A percentile compares a stretch with the other conserved stretches of the same genome.
Conservation (phyloP, 352 stramenopile genomes). For the Pythium coloratum region DNA sequence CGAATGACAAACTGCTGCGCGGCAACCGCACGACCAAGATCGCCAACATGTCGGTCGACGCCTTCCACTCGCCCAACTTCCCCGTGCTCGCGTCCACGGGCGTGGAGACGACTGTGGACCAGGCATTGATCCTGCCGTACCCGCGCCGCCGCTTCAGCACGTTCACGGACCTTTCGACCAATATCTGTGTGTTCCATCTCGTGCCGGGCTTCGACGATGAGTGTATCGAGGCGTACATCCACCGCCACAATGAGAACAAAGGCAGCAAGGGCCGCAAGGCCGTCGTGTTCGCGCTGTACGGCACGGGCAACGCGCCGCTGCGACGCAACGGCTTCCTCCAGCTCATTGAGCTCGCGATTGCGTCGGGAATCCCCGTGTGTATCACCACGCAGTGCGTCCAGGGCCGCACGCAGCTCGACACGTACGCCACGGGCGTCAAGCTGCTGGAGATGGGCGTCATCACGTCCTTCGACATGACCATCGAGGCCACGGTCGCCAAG, state of each 20-base stretch:
- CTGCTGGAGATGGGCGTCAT: constrained; percentile 93
- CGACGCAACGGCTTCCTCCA: constrained; percentile 88
- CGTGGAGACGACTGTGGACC: constrained; percentile 91
- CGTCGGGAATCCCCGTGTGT: constrained; percentile 88
- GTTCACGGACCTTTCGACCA: constrained; percentile 90
- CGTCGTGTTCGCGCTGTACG: constrained; percentile 94
- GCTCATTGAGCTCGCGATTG: constrained; percentile 77
- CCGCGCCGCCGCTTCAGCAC: constrained; percentile 86
- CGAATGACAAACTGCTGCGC: constrained; percentile 94
- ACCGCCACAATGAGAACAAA: constrained; percentile 52
- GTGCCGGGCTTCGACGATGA: constrained; percentile 88
- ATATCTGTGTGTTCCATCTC: constrained; percentile 92
- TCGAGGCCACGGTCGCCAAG: constrained; percentile 94
- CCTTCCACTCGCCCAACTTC: constrained; percentile 97
- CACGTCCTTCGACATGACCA: constrained; percentile 95
- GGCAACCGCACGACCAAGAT: constrained; percentile 97
- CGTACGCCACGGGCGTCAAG: constrained; percentile 92
- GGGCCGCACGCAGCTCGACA: constrained; percentile 90
- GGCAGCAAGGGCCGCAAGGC: constrained; percentile 37
- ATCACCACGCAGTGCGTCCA: constrained; percentile 95
- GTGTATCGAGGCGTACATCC: constrained; percentile 82
- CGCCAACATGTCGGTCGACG: constrained; percentile 92
- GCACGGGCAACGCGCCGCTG: constrained; percentile 94
- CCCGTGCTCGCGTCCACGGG: constrained; percentile 92
- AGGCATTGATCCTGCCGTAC: constrained; percentile 88